Evolutionary conservation across 805 yeast genomes (phyloP), one percentile per base, ranked within the genome.

Genomic region (Yamadazyma sp.): DNA sequence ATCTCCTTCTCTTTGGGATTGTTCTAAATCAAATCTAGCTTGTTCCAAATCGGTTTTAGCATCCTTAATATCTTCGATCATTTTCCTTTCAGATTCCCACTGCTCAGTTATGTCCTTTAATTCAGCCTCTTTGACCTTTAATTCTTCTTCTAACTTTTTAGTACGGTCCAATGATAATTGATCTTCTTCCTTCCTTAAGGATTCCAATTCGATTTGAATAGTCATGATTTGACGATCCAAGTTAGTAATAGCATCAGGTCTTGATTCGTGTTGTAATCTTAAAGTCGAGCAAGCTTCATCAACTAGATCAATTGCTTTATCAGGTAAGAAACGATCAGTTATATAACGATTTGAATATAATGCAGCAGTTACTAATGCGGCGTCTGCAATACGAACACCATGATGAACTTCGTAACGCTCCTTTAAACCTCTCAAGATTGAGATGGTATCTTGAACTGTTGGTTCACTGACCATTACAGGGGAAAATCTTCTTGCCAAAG

Each of bases 261-360:
- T 89, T 1, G 96, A 87, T 62, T 91, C 98, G 56, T 93, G 98
- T 60, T 91, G 98, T 40, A 91, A 68, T 45, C 98, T 71, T 39
- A 91, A 69, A 0, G 95, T 95, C 3, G 97, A 93, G 64, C 98
- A 89, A 0, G 98, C 97, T 56, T 91, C 98, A 62, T 91, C 98
- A 2, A 91, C 93, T 46, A 91, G 73, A 60, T 91, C 98, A 46
- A 91, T 91, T 14, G 98, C 98, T 65, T 91, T 91, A 55, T 91
- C 98, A 1, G 98, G 98, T 24, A 91, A 65, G 51, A 80, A 88
- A 36, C 98, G 65, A 56, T 91, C 97, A 3, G 94, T 84, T 37
- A 91, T 86, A 56, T 91, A 91, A 44, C 98, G 73, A 53, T 87
- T 86, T 31, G 94, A 80, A 53, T 89, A 77, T 5, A 86, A 80